These are phyloP conservation scores for Sextonia rubra DNA, from an alignment of 164 flowering plant species.

Conservation along the genomic window DNA sequence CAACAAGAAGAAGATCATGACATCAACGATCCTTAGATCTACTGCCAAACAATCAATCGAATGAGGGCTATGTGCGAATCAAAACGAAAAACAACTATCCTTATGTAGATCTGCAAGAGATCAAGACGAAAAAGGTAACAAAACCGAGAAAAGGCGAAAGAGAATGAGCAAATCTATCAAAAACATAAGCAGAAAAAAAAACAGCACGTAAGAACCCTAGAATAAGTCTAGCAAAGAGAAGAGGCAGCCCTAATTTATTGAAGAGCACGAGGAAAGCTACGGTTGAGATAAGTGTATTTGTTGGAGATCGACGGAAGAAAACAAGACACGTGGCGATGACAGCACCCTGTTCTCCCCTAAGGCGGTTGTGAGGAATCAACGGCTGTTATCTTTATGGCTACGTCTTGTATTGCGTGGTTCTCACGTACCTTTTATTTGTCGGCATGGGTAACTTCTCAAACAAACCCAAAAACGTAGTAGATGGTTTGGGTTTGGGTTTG, in stretches of 20 bases:
- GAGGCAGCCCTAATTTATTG: background rate
- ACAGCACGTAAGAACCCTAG: background rate
- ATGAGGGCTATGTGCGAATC: no score
- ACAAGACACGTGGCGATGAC: background rate
- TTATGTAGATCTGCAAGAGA: background rate
- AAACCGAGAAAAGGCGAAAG: background rate
- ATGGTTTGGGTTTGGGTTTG: no score
- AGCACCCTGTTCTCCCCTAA: background rate
- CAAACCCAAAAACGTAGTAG: no score
- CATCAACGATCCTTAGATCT: background rate
- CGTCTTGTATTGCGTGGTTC: background rate
- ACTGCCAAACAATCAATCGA: background rate
- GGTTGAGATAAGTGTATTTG: background rate
- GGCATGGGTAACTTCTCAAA: no score
- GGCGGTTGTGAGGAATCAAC: background rate
- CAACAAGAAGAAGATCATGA: no score
- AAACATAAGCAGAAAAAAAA: background rate
- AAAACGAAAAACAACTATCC: background rate
- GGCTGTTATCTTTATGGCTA: background rate
- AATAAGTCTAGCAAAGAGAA: background rate
- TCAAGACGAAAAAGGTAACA: background rate
- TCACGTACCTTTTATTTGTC: background rate
- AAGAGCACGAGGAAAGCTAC: background rate
- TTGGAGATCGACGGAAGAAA: background rate
- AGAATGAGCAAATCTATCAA: background rate